Evolutionary conservation across 73 alveolate species (phyloP).

Genomic region (Paramecium octaurelia): DNA sequence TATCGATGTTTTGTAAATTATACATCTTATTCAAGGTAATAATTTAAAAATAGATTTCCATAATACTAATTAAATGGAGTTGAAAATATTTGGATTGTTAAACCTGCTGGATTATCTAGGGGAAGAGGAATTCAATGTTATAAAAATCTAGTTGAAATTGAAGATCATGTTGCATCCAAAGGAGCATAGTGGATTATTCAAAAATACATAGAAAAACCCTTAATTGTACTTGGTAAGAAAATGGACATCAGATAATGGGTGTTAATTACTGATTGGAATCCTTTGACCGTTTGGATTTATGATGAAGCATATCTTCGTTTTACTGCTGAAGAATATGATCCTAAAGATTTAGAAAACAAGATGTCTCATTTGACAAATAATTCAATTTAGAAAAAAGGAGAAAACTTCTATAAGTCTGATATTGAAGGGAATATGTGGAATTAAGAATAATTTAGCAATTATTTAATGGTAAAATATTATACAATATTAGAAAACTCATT

Average conservation of each 20-base stretch:
- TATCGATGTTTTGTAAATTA: conserved; percentile 50
- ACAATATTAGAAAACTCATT: conserved; percentile 63
- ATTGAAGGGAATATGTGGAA: conserved; percentile 98
- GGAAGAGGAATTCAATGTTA: conserved; percentile 96
- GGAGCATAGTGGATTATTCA: conserved; percentile 93
- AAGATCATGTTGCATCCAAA: conserved; percentile 80
- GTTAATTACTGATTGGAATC: conserved; percentile 93
- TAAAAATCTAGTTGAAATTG: conserved; percentile 87
- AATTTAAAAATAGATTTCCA: conserved; percentile 81
- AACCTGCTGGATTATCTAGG: conserved; percentile 96
- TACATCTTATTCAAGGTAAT: not conserved
- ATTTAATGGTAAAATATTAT: conserved; percentile 56
- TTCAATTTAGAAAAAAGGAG: conserved; percentile 91
- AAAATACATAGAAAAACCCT: conserved; percentile 99
- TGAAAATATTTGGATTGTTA: conserved; percentile 95
- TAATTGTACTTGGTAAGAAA: conserved; percentile 86
- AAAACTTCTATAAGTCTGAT: conserved; percentile 73
- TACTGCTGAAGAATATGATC: conserved; percentile 91
- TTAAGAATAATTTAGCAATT: conserved; percentile 78
- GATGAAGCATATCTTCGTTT: conserved; percentile 94
- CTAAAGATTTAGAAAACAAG: conserved; percentile 85
- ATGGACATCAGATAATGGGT: conserved; percentile 98
- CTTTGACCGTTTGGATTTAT: conserved; percentile 93
- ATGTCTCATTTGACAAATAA: conserved; percentile 95
- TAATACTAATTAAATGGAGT: conserved; percentile 85